Conservation (phyloP, 2,329 filamentous ascomycete species). For the Fusarium subglutinans region DNA sequence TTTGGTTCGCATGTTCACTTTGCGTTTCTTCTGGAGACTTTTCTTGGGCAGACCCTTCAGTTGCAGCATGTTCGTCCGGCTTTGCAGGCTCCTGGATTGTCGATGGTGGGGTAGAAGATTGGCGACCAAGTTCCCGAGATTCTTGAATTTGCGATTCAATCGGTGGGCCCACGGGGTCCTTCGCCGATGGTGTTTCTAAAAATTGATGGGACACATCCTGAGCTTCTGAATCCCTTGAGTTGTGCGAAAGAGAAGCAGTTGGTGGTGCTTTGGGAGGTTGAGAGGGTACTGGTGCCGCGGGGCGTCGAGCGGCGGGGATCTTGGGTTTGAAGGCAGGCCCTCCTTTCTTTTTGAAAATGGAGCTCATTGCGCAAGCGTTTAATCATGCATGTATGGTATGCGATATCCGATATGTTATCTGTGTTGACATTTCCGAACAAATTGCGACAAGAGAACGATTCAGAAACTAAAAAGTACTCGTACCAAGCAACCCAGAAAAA, state of each 20-base stretch:
- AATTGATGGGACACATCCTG: slow-evolving; percentile 12
- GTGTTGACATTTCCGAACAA: slow-evolving; percentile 30
- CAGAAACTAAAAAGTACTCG: slow-evolving; percentile 33
- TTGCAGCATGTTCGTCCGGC: slow-evolving; percentile 5
- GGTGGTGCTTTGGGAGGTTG: slow-evolving; percentile 33
- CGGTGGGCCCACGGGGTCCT: neutral
- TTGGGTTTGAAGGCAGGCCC: slow-evolving; percentile 76
- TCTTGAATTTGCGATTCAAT: slow-evolving; percentile 12
- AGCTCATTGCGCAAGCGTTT: slow-evolving; percentile 62
- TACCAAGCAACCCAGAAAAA: slow-evolving; percentile 33
- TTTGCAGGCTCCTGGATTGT: slow-evolving; percentile 27
- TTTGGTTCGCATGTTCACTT: neutral
- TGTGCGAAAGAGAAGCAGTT: slow-evolving; percentile 19
- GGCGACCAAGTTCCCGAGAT: slow-evolving; percentile 23
- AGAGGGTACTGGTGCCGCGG: slow-evolving; percentile 50
- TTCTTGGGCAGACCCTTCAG: neutral
- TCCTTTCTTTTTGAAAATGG: slow-evolving; percentile 74
- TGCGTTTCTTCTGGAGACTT: neutral
- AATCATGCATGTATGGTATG: slow-evolving; percentile 21
- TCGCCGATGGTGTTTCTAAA: neutral
- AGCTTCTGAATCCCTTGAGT: slow-evolving; percentile 17
- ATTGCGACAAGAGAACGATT: slow-evolving; percentile 6
- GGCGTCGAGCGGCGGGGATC: slow-evolving; percentile 64
- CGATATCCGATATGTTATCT: slow-evolving; percentile 8
- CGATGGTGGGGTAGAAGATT: slow-evolving; percentile 38